Evolutionary conservation across 164 flowering plant genomes (phyloP).

Genomic region (Berberis thunbergii): DNA sequence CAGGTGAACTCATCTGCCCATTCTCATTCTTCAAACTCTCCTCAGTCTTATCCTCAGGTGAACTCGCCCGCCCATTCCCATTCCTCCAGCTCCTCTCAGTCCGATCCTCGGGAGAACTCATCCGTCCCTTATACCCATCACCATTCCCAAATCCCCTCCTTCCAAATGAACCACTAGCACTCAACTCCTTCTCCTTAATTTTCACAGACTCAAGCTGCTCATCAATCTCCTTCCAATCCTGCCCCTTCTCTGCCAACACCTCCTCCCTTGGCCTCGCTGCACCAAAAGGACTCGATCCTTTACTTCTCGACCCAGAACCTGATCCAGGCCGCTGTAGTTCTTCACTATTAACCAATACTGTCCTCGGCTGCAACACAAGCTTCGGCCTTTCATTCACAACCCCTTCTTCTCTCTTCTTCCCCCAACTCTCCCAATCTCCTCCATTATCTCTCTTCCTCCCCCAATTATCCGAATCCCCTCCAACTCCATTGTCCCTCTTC

Average conservation of each 20-base stretch:
- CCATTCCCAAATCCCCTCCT: conserved; percentile 34
- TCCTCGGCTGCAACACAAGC: conserved; percentile 72
- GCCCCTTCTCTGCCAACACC: conserved; percentile 85
- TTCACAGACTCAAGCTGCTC: conserved; percentile 64
- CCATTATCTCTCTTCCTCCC: conserved; percentile 19
- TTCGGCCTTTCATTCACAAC: conserved; percentile 40
- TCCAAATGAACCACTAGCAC: conserved; percentile 13
- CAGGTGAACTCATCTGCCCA: too few relatives aligned
- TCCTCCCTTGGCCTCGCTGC: conserved; percentile 96
- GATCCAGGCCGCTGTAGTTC: conserved; percentile 17
- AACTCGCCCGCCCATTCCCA: too few relatives aligned
- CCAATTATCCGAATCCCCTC: conserved; percentile 1
- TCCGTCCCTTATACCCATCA: conserved; percentile 26
- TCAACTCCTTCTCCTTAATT: conserved; percentile 41
- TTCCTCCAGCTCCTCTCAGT: conserved; percentile 67
- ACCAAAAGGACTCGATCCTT: conserved; percentile 77
- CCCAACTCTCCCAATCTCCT: conserved; percentile 45
- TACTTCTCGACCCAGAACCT: conserved; percentile 24
- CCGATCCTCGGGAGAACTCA: conserved; percentile 17
- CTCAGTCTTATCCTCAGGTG: too few relatives aligned
- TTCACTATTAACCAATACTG: conserved; percentile 35
- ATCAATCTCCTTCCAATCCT: conserved; percentile 91
- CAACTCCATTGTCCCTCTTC: neutral
- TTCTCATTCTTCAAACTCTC: too few relatives aligned
- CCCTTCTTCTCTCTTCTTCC: conserved; percentile 37